Percentiles rank a stretch among this genome's conserved stretches.
Conservation (phyloP, 306 rosid species). For the Carpinus viminea region DNA sequence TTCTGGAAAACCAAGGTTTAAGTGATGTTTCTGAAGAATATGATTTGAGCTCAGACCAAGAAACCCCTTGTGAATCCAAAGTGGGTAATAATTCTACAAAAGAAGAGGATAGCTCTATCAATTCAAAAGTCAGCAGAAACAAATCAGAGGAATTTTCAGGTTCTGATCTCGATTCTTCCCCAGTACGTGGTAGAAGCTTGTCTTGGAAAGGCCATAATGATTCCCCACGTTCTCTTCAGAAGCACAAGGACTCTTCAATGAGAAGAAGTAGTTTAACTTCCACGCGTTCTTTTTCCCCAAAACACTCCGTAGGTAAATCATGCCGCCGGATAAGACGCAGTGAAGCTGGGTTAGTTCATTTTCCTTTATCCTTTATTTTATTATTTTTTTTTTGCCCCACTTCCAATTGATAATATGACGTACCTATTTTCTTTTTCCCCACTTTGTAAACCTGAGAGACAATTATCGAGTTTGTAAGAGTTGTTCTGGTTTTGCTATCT, state of each 20-base stretch:
- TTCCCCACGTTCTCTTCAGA: constrained; percentile 57
- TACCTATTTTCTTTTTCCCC: neutral
- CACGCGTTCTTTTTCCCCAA: constrained; percentile 61
- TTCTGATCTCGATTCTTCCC: constrained; percentile 66
- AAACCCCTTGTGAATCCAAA: constrained; percentile 58
- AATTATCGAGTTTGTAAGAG: neutral
- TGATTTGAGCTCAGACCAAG: constrained; percentile 74
- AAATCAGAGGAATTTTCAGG: constrained; percentile 57
- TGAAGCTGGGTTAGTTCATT: constrained; percentile 54
- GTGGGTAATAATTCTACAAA: constrained; percentile 39
- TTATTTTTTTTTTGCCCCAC: neutral
- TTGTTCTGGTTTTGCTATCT: neutral
- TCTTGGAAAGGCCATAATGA: constrained; percentile 87
- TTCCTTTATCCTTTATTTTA: neutral
- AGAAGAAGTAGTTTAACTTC: constrained; percentile 58
- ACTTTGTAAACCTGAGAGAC: neutral
- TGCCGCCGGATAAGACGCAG: constrained; percentile 76
- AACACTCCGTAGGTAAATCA: constrained; percentile 69
- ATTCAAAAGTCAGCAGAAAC: constrained; percentile 44
- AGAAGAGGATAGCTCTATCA: constrained; percentile 37
- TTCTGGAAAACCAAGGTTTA: constrained; percentile 74
- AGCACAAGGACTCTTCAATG: constrained; percentile 49
- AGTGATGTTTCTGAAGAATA: constrained; percentile 69
- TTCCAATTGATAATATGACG: neutral
- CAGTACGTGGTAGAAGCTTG: constrained; percentile 58